Conservation (phyloP, 1,139 yeast genomes). For the Suhomyces wounanorum region DNA sequence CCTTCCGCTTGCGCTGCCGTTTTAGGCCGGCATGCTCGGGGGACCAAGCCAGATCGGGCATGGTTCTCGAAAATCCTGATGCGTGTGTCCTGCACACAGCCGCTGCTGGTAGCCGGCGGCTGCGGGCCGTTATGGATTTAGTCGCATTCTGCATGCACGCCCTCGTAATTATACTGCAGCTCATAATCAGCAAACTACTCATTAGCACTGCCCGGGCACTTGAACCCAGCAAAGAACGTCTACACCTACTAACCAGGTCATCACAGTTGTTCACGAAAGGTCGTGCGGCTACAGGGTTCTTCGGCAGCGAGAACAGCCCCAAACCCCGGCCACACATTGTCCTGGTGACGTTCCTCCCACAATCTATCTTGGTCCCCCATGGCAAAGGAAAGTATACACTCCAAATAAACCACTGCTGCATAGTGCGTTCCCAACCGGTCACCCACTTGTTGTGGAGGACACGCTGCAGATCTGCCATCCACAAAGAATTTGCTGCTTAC, state of each 20-base stretch:
- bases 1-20: not conserved
- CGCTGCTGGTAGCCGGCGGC: too few species aligned
- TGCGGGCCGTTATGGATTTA: not conserved
- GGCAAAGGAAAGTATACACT: too few species aligned
- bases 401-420: too few species aligned
- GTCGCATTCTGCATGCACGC: not conserved
- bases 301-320: too few species aligned
- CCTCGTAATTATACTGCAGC: not conserved
- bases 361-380: too few species aligned
- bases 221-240: not conserved
- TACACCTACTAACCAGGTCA: not conserved
- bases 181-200: not conserved
- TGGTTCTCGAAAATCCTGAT: not conserved
- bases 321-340: too few species aligned
- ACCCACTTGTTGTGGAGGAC: too few species aligned
- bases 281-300: not conserved
- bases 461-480: too few species aligned
- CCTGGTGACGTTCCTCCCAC: too few species aligned
- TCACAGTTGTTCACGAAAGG: not conserved
- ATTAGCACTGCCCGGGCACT: not conserved
- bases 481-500: too few species aligned
- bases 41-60: not conserved
- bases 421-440: too few species aligned
- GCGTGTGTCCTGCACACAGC: not conserved
- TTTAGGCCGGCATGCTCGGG: not conserved